These are phyloP conservation scores for Helicostylum pulchrum DNA, from an alignment of 192 early-diverging fungal species.

Conservation along the genomic window DNA sequence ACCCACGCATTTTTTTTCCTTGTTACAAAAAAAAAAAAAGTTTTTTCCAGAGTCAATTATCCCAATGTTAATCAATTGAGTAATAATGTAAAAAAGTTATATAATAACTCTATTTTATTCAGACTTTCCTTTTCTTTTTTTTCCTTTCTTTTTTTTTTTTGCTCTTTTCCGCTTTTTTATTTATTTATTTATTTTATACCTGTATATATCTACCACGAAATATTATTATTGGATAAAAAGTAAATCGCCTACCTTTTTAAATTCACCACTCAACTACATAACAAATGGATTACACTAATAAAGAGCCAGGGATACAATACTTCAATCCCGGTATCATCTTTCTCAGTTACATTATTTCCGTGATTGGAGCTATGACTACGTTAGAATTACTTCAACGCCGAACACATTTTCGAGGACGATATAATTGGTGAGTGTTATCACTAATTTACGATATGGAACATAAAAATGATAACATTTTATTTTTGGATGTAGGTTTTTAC, in stretches of 20 bases:
- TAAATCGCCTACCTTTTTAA: too few relatives aligned
- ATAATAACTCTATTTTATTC: background rate
- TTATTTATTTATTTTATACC: background rate
- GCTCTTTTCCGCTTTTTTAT: background rate
- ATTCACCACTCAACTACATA: background rate
- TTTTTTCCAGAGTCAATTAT: background rate
- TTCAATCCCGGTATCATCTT: conserved; percentile 31
- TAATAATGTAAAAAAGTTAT: background rate
- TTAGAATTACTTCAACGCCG: conserved; percentile 39
- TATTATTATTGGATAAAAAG: too few relatives aligned
- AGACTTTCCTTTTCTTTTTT: background rate
- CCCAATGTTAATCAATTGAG: background rate
- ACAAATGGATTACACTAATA: background rate
- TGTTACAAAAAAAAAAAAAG: too few relatives aligned
- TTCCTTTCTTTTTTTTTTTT: background rate
- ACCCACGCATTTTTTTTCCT: too few relatives aligned
- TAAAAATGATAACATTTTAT: background rate
- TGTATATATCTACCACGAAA: too few relatives aligned
- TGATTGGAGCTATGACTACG: conserved; percentile 36
- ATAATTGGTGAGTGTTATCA: conserved; percentile 24
- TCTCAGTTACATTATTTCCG: conserved; percentile 36
- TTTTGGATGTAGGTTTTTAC: conserved; percentile 20
- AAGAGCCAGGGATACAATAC: conserved; percentile 10
- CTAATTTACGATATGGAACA: background rate
- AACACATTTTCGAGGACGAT: conserved; percentile 28